phyloP scores from a whole-genome alignment of 352 stramenopile species.

The Pythium sp. region DNA sequence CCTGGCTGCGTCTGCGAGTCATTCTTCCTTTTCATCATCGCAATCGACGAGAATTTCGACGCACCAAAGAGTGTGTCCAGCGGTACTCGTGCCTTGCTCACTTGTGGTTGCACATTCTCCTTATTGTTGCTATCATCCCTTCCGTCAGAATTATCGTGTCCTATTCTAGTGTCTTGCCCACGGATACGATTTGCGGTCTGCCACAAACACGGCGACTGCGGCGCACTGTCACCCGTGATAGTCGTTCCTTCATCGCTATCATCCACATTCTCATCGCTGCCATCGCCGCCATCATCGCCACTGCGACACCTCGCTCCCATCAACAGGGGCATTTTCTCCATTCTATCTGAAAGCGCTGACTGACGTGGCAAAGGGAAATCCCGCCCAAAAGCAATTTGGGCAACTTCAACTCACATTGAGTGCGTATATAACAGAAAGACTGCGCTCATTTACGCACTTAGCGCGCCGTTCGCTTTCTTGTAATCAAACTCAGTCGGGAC shows the following conservation, averaged over 20 bases:
- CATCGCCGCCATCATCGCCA: not conserved
- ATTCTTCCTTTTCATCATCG: not conserved
- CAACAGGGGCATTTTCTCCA: not conserved
- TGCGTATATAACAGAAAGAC: not conserved
- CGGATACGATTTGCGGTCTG: not conserved
- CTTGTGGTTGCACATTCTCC: not conserved
- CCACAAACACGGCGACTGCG: constrained; percentile 33
- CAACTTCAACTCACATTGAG: constrained; percentile 24
- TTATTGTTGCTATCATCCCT: not conserved
- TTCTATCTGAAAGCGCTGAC: not conserved
- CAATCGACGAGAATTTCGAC: not conserved
- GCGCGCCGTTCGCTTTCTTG: not conserved
- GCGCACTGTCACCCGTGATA: constrained; percentile 22
- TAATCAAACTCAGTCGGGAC: not conserved
- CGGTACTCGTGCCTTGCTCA: not conserved
- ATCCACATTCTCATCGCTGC: constrained; percentile 21
- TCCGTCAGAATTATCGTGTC: not conserved
- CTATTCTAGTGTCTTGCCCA: not conserved
- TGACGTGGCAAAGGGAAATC: constrained; percentile 1
- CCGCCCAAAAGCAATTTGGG: too few species aligned
- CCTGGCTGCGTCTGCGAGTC: not conserved
- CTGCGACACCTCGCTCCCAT: not conserved
- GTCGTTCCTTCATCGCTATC: constrained; percentile 33
- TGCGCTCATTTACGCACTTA: not conserved
- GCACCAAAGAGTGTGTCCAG: not conserved